Evolutionary conservation across 495 filamentous ascomycete genomes (phyloP).

Genomic region (Chaetomium fimeti): DNA sequence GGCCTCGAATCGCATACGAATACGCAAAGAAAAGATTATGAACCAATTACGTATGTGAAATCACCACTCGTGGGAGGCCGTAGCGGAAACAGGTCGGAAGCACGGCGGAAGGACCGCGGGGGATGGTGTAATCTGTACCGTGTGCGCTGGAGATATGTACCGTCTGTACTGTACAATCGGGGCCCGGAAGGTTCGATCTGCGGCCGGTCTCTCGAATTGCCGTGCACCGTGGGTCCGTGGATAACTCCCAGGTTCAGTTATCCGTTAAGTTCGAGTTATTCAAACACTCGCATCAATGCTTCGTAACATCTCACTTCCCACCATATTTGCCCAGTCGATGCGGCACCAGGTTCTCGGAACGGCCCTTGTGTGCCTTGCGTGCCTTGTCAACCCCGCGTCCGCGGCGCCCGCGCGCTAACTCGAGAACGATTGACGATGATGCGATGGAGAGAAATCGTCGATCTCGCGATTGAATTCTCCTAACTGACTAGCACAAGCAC

Average conservation of each 20-base stretch:
- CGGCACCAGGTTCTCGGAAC: slow-evolving; percentile 24
- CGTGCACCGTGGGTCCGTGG: too few species aligned
- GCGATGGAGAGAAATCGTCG: too few species aligned
- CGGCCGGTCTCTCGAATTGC: background rate
- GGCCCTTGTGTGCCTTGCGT: slow-evolving; percentile 2
- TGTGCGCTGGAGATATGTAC: too few species aligned
- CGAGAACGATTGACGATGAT: background rate
- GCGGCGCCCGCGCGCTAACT: slow-evolving; percentile 4
- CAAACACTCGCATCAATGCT: background rate
- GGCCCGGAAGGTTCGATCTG: background rate
- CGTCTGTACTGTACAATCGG: too few species aligned
- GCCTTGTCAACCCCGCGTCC: slow-evolving; percentile 17
- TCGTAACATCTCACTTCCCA: slow-evolving; percentile 20
- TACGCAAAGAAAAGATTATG: background rate
- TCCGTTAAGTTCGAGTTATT: too few species aligned
- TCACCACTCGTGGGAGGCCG: background rate
- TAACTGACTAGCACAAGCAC: too few species aligned
- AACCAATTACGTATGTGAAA: too few species aligned
- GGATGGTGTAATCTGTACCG: too few species aligned
- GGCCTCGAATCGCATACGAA: background rate
- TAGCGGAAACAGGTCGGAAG: too few species aligned
- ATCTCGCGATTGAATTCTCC: background rate
- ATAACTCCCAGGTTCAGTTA: too few species aligned
- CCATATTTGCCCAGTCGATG: slow-evolving; percentile 1
- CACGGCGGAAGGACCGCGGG: too few species aligned